phyloP scores from a whole-genome alignment of 208 protist species.

The Wallacemonas rigidus region DNA sequence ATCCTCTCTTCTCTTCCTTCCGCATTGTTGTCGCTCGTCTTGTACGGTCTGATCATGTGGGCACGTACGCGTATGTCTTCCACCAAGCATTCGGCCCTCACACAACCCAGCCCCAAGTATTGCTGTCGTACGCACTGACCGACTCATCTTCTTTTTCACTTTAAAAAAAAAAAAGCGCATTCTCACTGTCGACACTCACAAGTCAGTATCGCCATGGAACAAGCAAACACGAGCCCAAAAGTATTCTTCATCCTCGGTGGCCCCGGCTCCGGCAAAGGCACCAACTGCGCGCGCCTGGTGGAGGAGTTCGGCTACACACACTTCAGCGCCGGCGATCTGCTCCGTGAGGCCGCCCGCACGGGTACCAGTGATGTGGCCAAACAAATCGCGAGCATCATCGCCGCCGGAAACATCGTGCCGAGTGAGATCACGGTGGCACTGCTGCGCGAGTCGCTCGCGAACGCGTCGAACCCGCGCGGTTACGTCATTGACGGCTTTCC shows the following conservation, averaged over 20 bases:
- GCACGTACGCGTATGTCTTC: no score
- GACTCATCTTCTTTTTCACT: no score
- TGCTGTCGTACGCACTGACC: no score
- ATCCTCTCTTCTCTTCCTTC: constrained; percentile 15
- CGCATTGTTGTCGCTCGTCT: constrained; percentile 1
- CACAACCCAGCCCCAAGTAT: no score
- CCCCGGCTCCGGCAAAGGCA: constrained; percentile 88
- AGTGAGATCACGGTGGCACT: constrained; percentile 89
- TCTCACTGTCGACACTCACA: no score
- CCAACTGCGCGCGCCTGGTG: constrained; percentile 73
- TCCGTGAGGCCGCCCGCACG: constrained; percentile 67
- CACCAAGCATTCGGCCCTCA: no score
- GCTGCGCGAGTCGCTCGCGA: constrained; percentile 59
- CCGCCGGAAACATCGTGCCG: constrained; percentile 80
- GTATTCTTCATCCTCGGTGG: constrained; percentile 90
- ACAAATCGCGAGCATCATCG: constrained; percentile 70
- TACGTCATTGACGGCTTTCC: constrained; percentile 92
- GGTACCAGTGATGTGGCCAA: constrained; percentile 69
- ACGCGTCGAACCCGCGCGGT: constrained; percentile 60
- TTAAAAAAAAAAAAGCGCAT: no score
- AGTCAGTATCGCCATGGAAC: constrained; percentile 7
- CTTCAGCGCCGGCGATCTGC: constrained; percentile 85
- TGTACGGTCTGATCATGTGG: no score
- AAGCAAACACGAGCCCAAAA: constrained; percentile 28
- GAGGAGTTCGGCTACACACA: constrained; percentile 86